Evolutionary conservation across 139 green algal species (phyloP), one percentile per base, ranked within the genome.

Genomic region (Pleodorina starrii): DNA sequence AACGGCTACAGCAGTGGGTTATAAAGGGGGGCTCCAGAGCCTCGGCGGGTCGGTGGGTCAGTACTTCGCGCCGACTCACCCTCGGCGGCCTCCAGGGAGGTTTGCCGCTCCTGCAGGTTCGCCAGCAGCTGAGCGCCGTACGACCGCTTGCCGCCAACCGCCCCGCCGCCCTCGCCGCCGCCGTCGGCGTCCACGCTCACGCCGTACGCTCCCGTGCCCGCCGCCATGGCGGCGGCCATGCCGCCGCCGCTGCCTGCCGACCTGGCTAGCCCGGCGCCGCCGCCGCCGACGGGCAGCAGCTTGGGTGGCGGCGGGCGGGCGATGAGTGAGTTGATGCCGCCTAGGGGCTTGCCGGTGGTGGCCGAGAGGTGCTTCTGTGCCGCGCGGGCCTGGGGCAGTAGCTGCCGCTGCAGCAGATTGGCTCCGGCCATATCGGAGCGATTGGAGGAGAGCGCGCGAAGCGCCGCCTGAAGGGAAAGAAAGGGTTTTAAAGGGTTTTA

Each of bases 401-500:
- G 59, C 80, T 87, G 81, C 38, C 83, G 66, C 68, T 88, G 83
- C 48, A 88, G 66, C 44, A 88, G 68, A 46, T 71, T 88, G 35
- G 66, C 46, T 0, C 83, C 83, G 2, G 66, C 66, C 68, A 88
- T 88, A 44, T 88, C 83, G 10, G 83, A 71, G n/a, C 83, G 66
- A 11, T 57, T 54, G 19, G 83, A 88, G 12, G 44, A 72, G 40
- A 88, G 35, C 25, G 83, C 83, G 32, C 68, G 44, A 10, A 88
- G 83, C 21, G 83, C 83, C 0, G 83, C n/a, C 83, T 88, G 83
- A 9, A 44, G n/a, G 6, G 2, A n/a, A n/a, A n/a, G n/a, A n/a
- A n/a, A n/a, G n/a, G n/a, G n/a, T n/a, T n/a, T n/a, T n/a, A n/a
- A n/a, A n/a, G 48, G 48, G 48, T 57, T 57, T 21, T 12, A 57